These are phyloP conservation scores for Fusarium sp. DNA, from an alignment of 2,329 filamentous ascomycete genomes.

Conservation along the genomic window DNA sequence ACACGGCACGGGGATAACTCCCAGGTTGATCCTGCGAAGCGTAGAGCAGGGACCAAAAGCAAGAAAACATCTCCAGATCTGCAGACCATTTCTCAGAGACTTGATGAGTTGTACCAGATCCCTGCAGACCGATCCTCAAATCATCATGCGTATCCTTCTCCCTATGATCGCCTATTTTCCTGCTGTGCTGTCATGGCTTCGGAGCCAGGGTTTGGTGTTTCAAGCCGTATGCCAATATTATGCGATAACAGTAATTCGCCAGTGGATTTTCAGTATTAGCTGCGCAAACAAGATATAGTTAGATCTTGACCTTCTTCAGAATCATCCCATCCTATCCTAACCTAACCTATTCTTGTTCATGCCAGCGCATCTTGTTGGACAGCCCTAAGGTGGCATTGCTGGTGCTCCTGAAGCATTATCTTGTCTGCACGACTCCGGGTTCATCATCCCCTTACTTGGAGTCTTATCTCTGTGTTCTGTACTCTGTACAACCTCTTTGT, in stretches of 20 bases:
- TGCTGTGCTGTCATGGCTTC: slow-evolving; percentile 34
- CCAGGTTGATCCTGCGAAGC: slow-evolving; percentile 2
- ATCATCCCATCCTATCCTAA: slow-evolving; percentile 19
- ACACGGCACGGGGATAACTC: neutral
- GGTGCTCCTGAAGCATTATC: slow-evolving; percentile 1
- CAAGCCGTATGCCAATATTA: slow-evolving; percentile 24
- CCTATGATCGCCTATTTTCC: slow-evolving; percentile 9
- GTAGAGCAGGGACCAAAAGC: neutral
- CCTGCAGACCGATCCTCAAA: slow-evolving; percentile 29
- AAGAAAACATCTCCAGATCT: slow-evolving; percentile 13
- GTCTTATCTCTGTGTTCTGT: slow-evolving; percentile 7
- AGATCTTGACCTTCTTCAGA: neutral
- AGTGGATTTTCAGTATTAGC: neutral
- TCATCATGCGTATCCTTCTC: slow-evolving; percentile 19
- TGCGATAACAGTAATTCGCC: slow-evolving; percentile 11
- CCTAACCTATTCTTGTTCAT: slow-evolving; percentile 9
- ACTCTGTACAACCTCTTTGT: slow-evolving; percentile 2
- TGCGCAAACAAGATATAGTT: slow-evolving; percentile 11
- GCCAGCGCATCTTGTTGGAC: slow-evolving; percentile 29
- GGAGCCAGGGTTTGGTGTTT: slow-evolving; percentile 32
- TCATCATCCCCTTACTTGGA: neutral
- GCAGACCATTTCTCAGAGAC: neutral
- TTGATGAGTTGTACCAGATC: slow-evolving; percentile 16
- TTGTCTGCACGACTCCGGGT: slow-evolving; percentile 17
- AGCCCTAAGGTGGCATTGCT: slow-evolving; percentile 17